phyloP scores from a whole-genome alignment of 305 asterid genomes.

The Coffea humblotiana region DNA sequence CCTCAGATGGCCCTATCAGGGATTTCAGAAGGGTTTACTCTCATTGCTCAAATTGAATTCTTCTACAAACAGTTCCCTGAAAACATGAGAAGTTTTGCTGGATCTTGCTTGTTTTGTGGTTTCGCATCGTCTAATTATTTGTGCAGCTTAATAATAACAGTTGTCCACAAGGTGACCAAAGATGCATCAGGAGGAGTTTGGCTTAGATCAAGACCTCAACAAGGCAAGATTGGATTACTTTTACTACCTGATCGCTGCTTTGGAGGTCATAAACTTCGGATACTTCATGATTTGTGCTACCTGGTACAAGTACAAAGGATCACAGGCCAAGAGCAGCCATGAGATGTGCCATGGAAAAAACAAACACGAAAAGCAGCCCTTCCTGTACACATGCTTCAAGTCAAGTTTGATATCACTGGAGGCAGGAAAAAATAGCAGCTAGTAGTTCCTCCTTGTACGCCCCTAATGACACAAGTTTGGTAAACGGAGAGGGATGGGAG shows the following conservation, averaged over 20 bases:
- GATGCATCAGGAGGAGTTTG: not conserved
- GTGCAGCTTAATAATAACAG: constrained; percentile 7
- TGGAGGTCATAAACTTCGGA: not conserved
- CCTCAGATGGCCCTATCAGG: constrained; percentile 13
- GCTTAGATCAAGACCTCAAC: constrained; percentile 14
- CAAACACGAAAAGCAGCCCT: not conserved
- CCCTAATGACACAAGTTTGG: not conserved
- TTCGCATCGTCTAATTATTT: constrained; percentile 2
- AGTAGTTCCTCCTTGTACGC: not conserved
- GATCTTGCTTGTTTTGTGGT: constrained; percentile 11
- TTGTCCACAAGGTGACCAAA: not conserved
- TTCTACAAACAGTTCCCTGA: constrained; percentile 11
- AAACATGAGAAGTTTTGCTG: constrained; percentile 17
- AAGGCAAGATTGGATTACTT: constrained; percentile 15
- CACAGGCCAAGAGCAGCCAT: not conserved
- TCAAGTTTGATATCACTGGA: not conserved
- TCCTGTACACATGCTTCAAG: not conserved
- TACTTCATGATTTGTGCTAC: constrained; percentile 9
- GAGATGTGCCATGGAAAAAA: not conserved
- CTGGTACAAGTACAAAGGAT: not conserved
- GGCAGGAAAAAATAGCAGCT: not conserved
- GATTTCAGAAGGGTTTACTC: constrained; percentile 7
- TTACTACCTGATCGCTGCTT: constrained; percentile 11
- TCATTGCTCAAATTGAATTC: constrained; percentile 11
- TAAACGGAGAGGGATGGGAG: not conserved